A percentile compares a stretch with the other conserved stretches of the same genome.
These are phyloP conservation scores for Moesziomyces aphidis DNA, from an alignment of 1,284 basidiomycete species.

Conservation along the genomic window DNA sequence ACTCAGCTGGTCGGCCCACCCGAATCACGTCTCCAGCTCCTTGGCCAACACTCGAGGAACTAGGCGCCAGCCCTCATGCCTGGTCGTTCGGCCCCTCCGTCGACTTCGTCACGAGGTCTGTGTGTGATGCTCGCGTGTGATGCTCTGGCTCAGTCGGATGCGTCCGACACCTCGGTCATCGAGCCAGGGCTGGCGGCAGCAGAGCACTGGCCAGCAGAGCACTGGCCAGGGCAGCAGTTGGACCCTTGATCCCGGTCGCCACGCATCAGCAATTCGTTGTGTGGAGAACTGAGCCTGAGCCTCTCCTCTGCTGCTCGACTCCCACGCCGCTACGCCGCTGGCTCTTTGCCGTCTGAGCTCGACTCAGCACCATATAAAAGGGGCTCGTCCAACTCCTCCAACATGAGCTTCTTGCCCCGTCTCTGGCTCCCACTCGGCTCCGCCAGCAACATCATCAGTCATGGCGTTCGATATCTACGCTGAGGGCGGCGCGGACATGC, in stretches of 20 bases:
- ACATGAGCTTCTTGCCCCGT: no score
- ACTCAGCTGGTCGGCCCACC: background rate
- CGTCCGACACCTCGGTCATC: background rate
- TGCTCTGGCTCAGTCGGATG: background rate
- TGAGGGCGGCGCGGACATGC: conserved; percentile 11
- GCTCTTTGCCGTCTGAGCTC: no score
- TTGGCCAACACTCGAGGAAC: no score
- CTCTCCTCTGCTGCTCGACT: background rate
- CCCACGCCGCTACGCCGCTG: background rate
- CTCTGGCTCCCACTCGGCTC: background rate
- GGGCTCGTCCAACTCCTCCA: no score
- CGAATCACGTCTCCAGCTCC: background rate
- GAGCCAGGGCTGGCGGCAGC: background rate
- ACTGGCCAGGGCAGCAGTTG: background rate
- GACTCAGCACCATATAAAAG: no score
- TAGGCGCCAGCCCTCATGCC: no score
- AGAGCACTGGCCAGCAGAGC: background rate
- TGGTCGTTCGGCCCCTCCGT: no score
- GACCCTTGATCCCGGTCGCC: conserved; percentile 5
- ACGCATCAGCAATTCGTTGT: conserved; percentile 3
- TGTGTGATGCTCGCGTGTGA: no score
- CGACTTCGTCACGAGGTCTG: no score
- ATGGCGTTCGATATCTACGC: conserved; percentile 11
- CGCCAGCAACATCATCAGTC: background rate
- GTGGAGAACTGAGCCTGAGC: background rate